These are phyloP conservation scores for Secale cereale DNA, from an alignment of 176 grass and related monocot species.

Conservation along the genomic window DNA sequence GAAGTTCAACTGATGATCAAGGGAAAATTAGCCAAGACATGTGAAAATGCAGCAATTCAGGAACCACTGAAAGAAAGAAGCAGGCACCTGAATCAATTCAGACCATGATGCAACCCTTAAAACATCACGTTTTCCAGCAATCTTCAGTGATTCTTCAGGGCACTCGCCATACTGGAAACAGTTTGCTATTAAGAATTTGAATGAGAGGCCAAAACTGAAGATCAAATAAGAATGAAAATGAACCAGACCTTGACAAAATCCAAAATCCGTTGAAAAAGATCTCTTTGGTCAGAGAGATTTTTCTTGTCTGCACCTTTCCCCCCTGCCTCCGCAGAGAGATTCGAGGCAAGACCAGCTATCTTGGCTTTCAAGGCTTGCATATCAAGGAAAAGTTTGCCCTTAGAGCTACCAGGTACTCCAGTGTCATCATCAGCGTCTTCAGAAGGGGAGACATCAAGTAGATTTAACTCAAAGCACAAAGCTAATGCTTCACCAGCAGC, in stretches of 20 bases:
- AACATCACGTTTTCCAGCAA: slow-evolving; percentile 67
- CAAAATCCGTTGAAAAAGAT: slow-evolving; percentile 80
- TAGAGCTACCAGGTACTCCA: slow-evolving; percentile 42
- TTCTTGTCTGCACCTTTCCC: slow-evolving; percentile 97
- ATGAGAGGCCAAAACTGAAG: not conserved
- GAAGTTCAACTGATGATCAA: slow-evolving; percentile 77
- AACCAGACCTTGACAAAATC: slow-evolving; percentile 80
- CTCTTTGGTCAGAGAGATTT: slow-evolving; percentile 87
- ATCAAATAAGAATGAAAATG: not conserved
- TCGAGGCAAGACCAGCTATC: slow-evolving; percentile 58
- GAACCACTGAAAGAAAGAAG: not conserved
- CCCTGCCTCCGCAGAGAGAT: slow-evolving; percentile 76
- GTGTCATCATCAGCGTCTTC: slow-evolving; percentile 44
- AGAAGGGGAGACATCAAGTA: slow-evolving; percentile 56
- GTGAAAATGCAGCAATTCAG: not conserved
- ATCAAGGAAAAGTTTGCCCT: slow-evolving; percentile 62
- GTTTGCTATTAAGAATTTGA: not conserved
- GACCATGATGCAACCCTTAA: slow-evolving; percentile 84
- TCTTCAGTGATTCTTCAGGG: slow-evolving; percentile 68
- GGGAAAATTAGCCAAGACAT: slow-evolving; percentile 17
- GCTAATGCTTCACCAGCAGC: slow-evolving; percentile 95
- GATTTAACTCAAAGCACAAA: slow-evolving; percentile 76
- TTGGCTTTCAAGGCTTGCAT: slow-evolving; percentile 91
- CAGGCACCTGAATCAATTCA: slow-evolving; percentile 75
- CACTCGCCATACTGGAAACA: slow-evolving; percentile 49